Conservation (phyloP, 306 rosid genomes). For the Cicer bijugum region DNA sequence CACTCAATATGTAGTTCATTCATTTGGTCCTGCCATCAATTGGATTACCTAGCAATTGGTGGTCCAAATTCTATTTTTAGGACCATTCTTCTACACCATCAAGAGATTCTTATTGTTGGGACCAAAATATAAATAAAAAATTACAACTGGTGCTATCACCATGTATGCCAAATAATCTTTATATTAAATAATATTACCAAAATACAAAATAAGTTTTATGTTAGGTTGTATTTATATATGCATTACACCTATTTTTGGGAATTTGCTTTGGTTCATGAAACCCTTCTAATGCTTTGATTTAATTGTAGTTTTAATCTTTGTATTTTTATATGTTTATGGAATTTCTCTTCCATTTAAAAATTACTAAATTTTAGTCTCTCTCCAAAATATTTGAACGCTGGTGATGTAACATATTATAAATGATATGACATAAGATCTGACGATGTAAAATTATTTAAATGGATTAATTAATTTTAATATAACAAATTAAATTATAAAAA, state of each 20-base stretch:
- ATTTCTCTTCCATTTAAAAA: no score
- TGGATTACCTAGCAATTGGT: slow-evolving; percentile 40
- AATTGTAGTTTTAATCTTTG: no score
- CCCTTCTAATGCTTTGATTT: no score
- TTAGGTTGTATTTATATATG: neutral
- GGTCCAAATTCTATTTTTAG: slow-evolving; percentile 48
- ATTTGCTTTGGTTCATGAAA: no score
- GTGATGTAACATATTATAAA: no score
- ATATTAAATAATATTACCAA: slow-evolving; percentile 20
- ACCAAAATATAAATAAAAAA: neutral
- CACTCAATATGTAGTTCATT: slow-evolving; percentile 21
- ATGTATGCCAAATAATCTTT: neutral
- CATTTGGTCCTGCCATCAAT: slow-evolving; percentile 38
- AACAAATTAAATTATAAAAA: no score
- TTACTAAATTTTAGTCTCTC: no score
- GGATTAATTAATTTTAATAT: no score
- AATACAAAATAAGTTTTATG: slow-evolving; percentile 12
- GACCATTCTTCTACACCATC: slow-evolving; percentile 36
- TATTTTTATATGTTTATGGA: no score
- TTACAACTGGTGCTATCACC: neutral
- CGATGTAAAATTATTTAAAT: no score
- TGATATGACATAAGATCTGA: no score
- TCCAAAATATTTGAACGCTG: no score
- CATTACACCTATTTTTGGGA: neutral
- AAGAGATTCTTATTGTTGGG: slow-evolving; percentile 14